Evolutionary conservation across 2,329 filamentous ascomycete species (phyloP).

Genomic region (Stachybotrys elegans): DNA sequence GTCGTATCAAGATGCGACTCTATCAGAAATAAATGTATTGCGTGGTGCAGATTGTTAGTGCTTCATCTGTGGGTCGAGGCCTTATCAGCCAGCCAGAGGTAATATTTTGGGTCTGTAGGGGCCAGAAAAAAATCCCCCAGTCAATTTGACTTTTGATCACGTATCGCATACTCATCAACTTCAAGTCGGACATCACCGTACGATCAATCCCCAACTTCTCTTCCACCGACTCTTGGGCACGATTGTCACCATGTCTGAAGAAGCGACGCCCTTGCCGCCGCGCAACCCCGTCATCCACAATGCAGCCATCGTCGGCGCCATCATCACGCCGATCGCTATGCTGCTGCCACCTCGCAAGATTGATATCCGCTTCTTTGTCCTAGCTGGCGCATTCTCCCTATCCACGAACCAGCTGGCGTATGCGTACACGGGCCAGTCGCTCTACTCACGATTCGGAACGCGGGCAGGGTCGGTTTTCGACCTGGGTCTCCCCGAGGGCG

Average conservation of each 20-base stretch:
- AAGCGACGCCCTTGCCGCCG: conserved; percentile 21
- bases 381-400: conserved; percentile 45
- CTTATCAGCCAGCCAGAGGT: no score
- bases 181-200: no score
- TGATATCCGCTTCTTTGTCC: conserved; percentile 45
- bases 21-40: no score
- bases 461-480: conserved; percentile 41
- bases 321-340: conserved; percentile 42
- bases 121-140: no score
- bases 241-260: conserved; percentile 19
- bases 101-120: no score
- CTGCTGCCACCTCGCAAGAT: conserved; percentile 46
- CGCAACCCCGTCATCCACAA: conserved; percentile 38
- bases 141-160: no score
- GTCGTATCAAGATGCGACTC: no score
- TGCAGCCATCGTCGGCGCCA: conserved; percentile 40
- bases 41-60: no score
- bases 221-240: not conserved
- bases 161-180: no score
- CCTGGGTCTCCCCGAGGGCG: conserved; percentile 50
- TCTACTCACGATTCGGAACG: conserved; percentile 40
- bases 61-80: no score
- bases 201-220: no score
- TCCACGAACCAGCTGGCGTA: conserved; percentile 50
- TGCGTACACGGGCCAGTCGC: conserved; percentile 52